Evolutionary conservation across 768 basidiomycete genomes (phyloP).

Genomic region (Suillus bovinus): DNA sequence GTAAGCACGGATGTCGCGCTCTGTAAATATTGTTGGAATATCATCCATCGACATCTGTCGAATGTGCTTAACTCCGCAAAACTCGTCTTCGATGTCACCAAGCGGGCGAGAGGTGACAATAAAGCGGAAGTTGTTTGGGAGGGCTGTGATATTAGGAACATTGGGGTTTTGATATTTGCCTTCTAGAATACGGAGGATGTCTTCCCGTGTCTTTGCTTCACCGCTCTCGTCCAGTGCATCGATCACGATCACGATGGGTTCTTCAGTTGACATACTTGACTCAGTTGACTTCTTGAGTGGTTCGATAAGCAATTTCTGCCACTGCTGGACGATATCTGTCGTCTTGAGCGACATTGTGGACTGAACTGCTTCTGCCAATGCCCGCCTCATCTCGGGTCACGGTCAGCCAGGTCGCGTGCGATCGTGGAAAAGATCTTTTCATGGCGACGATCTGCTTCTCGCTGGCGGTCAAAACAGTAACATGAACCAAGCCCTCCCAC

Average conservation of each 20-base stretch:
- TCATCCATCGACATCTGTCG: conserved; percentile 2
- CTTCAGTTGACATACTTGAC: not conserved
- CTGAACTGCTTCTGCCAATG: not conserved
- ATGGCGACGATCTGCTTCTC: conserved; percentile 6
- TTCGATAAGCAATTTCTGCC: conserved; percentile 18
- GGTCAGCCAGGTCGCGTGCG: conserved; percentile 15
- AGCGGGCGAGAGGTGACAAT: conserved; percentile 13
- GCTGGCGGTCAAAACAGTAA: conserved; percentile 22
- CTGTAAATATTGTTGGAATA: not conserved
- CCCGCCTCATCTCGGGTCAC: conserved; percentile 7
- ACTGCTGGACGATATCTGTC: conserved; percentile 9
- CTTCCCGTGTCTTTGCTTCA: not conserved
- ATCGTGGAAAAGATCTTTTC: not conserved
- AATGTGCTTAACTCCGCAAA: not conserved
- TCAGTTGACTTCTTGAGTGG: conserved; percentile 12
- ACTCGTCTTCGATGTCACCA: not conserved
- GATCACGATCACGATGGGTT: conserved; percentile 28
- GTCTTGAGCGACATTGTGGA: not conserved
- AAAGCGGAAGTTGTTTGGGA: conserved; percentile 10
- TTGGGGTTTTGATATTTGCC: not conserved
- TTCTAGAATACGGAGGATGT: not conserved
- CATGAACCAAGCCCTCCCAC: conserved; percentile 17
- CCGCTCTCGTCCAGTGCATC: conserved; percentile 26
- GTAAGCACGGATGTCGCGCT: conserved; percentile 7
- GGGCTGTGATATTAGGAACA: not conserved